Evolutionary conservation across 495 filamentous ascomycete species (phyloP), one percentile per base, ranked within the genome.

Genomic region (Amorphotheca resinae): DNA sequence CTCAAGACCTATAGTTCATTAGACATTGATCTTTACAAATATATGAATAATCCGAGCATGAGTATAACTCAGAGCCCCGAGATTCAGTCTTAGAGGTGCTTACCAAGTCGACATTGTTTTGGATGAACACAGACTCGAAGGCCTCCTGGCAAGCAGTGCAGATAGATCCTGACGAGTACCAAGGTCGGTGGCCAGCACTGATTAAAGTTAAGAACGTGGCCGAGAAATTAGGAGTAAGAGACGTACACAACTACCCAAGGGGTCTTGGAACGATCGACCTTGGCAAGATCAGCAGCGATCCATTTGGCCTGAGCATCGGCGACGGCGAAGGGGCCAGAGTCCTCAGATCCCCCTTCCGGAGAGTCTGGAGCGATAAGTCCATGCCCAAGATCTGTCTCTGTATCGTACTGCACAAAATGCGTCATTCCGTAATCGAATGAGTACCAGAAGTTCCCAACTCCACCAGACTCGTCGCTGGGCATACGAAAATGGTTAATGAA

Each of bases 381-480:
- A 44, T 65, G 45, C 43, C 61, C 64, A 38, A 72, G 66, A 48
- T 74, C 70, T 9, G 70, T 73, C 38, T 73, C 69, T 8, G 63
- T 70, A 51, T 73, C 58, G 47, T 73, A 63, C 58, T 64, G 60
- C 16, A 66, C 55, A 34, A 66, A 56, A 53, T 74, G 69, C 0
- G 57, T 67, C 58, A 68, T 65, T 47, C 70, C 34, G 18, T 72
- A 66, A 31, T 74, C 67, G 54, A 70, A 74, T 2, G 66, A 70
- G 53, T 74, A 74, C 70, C 70, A 74, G 59, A 74, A 73, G 59
- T 67, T 71, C 9, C 59, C 49, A 2, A 64, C 60, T 2, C 57
- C 56, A 1, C 63, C 64, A 6, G 60, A 43, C 33, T 64, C 62
- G 8, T 58, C 53, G 1, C 28, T 51, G 0, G 69, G 68, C 68